Percentiles rank a stretch among this genome's conserved stretches.
Conservation (phyloP, 83 land plant species). For the Isoetes engelmannii region DNA sequence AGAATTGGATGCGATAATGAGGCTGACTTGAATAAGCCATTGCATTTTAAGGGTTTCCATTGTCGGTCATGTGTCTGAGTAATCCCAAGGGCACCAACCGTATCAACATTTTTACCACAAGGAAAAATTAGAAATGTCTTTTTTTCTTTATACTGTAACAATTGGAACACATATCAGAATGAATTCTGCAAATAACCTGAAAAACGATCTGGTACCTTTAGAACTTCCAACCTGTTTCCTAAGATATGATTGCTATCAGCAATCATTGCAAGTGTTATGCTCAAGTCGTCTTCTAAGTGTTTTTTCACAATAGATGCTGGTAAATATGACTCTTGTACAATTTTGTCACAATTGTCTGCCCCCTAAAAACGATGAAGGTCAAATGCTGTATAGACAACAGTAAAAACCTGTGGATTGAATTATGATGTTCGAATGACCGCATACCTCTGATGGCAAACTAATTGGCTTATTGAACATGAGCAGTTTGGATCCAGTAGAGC, state of each 20-base stretch:
- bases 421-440: background rate
- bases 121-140: slow-evolving; percentile 19
- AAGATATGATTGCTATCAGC: slow-evolving; percentile 1
- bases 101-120: slow-evolving; percentile 20
- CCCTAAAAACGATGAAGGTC: background rate
- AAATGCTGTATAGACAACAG: background rate
- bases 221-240: slow-evolving; percentile 1
- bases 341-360: background rate
- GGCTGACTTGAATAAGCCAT: background rate
- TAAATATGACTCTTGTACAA: background rate
- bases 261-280: background rate
- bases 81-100: slow-evolving; percentile 20
- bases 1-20: background rate
- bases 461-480: slow-evolving; percentile 2
- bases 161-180: slow-evolving; percentile 17
- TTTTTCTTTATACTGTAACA: slow-evolving; percentile 29
- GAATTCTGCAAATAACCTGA: background rate
- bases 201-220: background rate
- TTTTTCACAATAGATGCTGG: background rate
- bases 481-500: slow-evolving; percentile 19
- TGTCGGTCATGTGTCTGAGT: background rate
- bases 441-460: background rate
- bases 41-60: slow-evolving; percentile 4
- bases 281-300: background rate
- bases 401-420: background rate